These are phyloP conservation scores for Coniochaeta prunicola DNA, from an alignment of 2,329 filamentous ascomycete species.

Conservation along the genomic window DNA sequence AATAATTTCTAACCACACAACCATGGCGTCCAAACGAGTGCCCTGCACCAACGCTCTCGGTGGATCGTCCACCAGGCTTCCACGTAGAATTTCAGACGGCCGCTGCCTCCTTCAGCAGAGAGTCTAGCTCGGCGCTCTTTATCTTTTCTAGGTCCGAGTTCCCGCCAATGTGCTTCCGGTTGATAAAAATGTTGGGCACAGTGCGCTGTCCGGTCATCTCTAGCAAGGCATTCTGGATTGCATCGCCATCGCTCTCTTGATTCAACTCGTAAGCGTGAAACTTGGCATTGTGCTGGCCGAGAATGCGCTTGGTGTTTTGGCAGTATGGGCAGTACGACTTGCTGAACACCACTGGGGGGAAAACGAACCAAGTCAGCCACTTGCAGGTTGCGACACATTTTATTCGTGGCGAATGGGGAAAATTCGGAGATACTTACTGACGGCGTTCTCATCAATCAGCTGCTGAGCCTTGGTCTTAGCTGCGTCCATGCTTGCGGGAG, in stretches of 20 bases:
- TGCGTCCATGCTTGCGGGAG: slow-evolving; percentile 68
- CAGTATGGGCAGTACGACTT: slow-evolving; percentile 98
- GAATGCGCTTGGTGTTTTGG: slow-evolving; percentile 65
- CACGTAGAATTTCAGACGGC: slow-evolving; percentile 20
- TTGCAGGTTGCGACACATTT: background rate
- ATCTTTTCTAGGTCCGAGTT: slow-evolving; percentile 76
- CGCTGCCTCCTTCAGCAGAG: slow-evolving; percentile 33
- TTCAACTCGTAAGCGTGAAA: slow-evolving; percentile 78
- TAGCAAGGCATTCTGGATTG: slow-evolving; percentile 74
- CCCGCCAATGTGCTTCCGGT: slow-evolving; percentile 85
- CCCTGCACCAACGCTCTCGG: background rate
- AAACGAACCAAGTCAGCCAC: background rate
- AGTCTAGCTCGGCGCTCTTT: slow-evolving; percentile 53
- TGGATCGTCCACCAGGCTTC: background rate
- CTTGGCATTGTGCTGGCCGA: slow-evolving; percentile 64
- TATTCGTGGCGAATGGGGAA: background rate
- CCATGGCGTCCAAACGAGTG: background rate
- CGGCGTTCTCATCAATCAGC: slow-evolving; percentile 83
- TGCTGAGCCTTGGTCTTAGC: slow-evolving; percentile 76
- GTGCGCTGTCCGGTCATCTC: slow-evolving; percentile 78
- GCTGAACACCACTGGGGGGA: slow-evolving; percentile 72
- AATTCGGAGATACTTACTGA: slow-evolving; percentile 58
- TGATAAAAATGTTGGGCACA: slow-evolving; percentile 95
- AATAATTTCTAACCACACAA: background rate
- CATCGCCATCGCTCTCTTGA: slow-evolving; percentile 72